These are phyloP conservation scores for Fragaria iinumae DNA, from an alignment of 306 rosid species.

Conservation along the genomic window DNA sequence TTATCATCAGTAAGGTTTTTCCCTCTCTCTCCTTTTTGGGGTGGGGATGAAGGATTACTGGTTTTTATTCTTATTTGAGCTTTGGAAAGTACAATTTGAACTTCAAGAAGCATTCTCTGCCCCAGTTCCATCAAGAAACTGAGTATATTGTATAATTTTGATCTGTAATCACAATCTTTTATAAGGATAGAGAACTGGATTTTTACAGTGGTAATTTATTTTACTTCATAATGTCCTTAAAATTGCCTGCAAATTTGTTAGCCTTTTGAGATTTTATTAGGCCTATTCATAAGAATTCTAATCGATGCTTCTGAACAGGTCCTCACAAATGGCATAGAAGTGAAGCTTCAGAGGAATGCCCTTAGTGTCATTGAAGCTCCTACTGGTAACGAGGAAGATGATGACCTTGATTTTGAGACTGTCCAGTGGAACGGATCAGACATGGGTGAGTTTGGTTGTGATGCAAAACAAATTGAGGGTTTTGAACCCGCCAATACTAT, in stretches of 20 bases:
- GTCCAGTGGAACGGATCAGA: conserved; percentile 84
- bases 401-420: conserved; percentile 80
- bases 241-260: neutral
- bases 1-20: neutral
- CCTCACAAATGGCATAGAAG: conserved; percentile 96
- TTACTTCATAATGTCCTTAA: neutral
- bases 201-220: neutral
- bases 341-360: conserved; percentile 95
- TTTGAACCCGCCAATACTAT: neutral
- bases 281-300: neutral
- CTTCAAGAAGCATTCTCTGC: neutral
- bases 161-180: neutral
- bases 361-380: conserved; percentile 98
- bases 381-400: conserved; percentile 94
- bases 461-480: neutral
- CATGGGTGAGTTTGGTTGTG: conserved; percentile 62
- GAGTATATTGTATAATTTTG: neutral
- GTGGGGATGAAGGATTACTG: neutral
- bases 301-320: conserved; percentile 55
- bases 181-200: neutral
- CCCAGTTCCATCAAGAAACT: neutral
- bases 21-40: neutral
- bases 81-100: neutral
- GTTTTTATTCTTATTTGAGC: neutral
- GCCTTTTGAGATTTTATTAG: conserved; percentile 8